Conservation (phyloP, 192 early-diverging fungal genomes). For the Gamsiella multidivaricata region DNA sequence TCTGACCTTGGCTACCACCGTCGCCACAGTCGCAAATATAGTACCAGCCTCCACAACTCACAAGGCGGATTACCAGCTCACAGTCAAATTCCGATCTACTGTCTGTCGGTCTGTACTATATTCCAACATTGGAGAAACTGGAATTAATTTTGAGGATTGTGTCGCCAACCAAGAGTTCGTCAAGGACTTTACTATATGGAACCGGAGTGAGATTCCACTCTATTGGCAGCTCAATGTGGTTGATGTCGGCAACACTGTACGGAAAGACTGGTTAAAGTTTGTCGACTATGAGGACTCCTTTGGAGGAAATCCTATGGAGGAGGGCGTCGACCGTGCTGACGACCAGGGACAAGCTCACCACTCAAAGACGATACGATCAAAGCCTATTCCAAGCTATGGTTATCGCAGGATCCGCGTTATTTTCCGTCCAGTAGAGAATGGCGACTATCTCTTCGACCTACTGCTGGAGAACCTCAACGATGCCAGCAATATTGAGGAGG, state of each 20-base stretch:
- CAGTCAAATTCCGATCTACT: slow-evolving; percentile 82
- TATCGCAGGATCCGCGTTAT: slow-evolving; percentile 79
- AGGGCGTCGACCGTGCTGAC: slow-evolving; percentile 12
- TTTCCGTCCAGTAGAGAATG: slow-evolving; percentile 87
- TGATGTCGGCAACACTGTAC: slow-evolving; percentile 68
- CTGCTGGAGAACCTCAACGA: slow-evolving; percentile 94
- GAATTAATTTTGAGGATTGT: slow-evolving; percentile 95
- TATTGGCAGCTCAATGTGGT: slow-evolving; percentile 86
- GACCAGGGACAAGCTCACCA: slow-evolving; percentile 45
- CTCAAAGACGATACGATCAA: slow-evolving; percentile 46
- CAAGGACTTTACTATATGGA: slow-evolving; percentile 90
- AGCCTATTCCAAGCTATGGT: slow-evolving; percentile 77
- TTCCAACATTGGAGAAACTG: slow-evolving; percentile 92
- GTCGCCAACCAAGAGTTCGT: slow-evolving; percentile 89
- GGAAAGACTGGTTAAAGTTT: slow-evolving; percentile 75
- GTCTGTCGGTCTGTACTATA: slow-evolving; percentile 92
- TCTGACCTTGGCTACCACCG: neutral
- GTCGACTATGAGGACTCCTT: slow-evolving; percentile 74
- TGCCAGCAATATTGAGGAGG: slow-evolving; percentile 80
- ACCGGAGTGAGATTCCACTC: slow-evolving; percentile 90
- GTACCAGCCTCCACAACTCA: slow-evolving; percentile 9
- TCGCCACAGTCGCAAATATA: neutral
- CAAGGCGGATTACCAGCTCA: slow-evolving; percentile 68
- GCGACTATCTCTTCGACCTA: slow-evolving; percentile 92
- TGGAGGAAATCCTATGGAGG: slow-evolving; percentile 56